phyloP scores from a whole-genome alignment of 257 asterid species.

The Rubia yunnanensis region DNA sequence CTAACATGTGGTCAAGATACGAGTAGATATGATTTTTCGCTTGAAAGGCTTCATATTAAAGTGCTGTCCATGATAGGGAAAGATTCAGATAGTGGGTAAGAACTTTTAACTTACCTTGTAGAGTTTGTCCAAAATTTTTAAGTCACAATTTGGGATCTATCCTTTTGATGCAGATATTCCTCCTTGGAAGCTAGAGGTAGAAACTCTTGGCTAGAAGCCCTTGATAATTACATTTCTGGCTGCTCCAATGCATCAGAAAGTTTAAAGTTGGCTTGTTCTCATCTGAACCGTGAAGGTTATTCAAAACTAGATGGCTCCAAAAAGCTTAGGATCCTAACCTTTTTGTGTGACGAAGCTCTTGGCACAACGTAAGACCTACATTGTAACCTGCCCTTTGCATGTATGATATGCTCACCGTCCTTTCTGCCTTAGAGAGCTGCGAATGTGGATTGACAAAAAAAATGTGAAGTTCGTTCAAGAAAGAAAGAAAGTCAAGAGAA shows the following conservation, averaged over 20 bases:
- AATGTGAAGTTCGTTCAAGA: conserved; percentile 7
- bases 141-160: not conserved
- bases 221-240: conserved; percentile 5
- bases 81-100: conserved; percentile 14
- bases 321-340: conserved; percentile 16
- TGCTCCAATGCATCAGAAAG: conserved; percentile 1
- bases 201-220: conserved; percentile 18
- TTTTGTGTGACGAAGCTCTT: conserved; percentile 18
- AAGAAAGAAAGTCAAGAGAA: conserved; percentile 5
- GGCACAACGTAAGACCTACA: conserved; percentile 9
- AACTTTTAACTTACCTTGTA: not conserved
- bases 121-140: not conserved
- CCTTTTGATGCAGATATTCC: conserved; percentile 13
- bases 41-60: conserved; percentile 13
- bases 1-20: conserved; percentile 1
- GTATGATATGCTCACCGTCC: not conserved
- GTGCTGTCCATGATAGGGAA: conserved; percentile 13
- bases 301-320: conserved; percentile 8
- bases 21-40: not conserved
- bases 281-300: conserved; percentile 12
- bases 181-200: conserved; percentile 16
- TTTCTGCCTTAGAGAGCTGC: conserved; percentile 5
- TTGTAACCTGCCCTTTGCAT: not conserved
- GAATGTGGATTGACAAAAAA: conserved; percentile 17
- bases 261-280: conserved; percentile 5